Conservation (phyloP, 2,329 filamentous ascomycete species). For the Escovopsis weberi region DNA sequence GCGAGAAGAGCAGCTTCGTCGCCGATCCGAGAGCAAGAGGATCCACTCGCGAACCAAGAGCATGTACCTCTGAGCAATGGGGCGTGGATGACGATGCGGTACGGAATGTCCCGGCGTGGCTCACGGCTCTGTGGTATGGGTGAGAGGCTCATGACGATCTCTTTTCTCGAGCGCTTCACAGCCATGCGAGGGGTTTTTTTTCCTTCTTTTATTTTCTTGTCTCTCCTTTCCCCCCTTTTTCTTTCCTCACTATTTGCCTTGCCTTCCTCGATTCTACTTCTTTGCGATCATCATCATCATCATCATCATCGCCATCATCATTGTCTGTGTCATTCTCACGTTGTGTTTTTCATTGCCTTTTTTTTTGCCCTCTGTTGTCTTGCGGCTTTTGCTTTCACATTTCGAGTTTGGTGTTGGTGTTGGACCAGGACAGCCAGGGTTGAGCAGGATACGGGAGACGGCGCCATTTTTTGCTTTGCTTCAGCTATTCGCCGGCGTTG, state of each 20-base stretch:
- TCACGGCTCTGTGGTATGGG: neutral
- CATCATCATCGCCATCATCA: no score
- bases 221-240: no score
- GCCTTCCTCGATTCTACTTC: no score
- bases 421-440: slow-evolving; percentile 4
- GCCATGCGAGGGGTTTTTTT: neutral
- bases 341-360: no score
- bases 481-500: slow-evolving; percentile 5
- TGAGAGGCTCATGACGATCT: neutral
- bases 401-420: slow-evolving; percentile 1
- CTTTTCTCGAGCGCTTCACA: neutral
- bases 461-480: slow-evolving; percentile 1
- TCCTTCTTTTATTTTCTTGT: neutral
- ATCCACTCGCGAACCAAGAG: slow-evolving; percentile 45
- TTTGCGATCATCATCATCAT: no score
- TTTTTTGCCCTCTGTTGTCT: neutral
- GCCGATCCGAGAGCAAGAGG: slow-evolving; percentile 36
- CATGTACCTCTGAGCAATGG: slow-evolving; percentile 29
- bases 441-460: slow-evolving; percentile 2
- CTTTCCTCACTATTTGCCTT: no score
- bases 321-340: no score
- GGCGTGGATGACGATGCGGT: neutral
- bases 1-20: slow-evolving; percentile 44
- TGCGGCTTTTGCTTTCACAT: slow-evolving; percentile 5
- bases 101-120: neutral